phyloP scores from a whole-genome alignment of 1,284 basidiomycete genomes.

The Xerocomus amazonicus region DNA sequence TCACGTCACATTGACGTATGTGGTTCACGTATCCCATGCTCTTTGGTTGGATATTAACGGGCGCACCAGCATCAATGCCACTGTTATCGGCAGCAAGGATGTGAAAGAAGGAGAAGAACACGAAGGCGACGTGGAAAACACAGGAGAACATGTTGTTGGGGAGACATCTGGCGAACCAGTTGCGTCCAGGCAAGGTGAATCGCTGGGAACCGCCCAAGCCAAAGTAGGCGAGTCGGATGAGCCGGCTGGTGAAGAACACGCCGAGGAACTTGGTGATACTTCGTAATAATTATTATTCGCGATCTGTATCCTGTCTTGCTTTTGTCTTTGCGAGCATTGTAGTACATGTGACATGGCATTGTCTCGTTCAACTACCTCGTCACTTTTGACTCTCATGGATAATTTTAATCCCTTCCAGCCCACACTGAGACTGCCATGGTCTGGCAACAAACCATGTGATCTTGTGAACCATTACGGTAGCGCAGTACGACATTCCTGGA shows the following conservation, averaged over 20 bases:
- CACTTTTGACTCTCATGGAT: background rate
- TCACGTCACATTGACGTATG: slow-evolving; percentile 72
- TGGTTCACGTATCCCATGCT: slow-evolving; percentile 16
- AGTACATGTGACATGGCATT: too few relatives aligned
- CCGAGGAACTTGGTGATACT: slow-evolving; percentile 15
- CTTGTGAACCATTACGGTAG: background rate
- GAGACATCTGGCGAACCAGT: slow-evolving; percentile 17
- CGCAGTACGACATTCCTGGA: background rate
- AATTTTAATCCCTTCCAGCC: too few relatives aligned
- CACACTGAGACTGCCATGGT: too few relatives aligned
- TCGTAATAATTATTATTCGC: slow-evolving; percentile 10
- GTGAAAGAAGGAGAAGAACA: slow-evolving; percentile 38
- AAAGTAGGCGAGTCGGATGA: slow-evolving; percentile 20
- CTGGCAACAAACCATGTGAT: background rate
- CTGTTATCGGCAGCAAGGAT: slow-evolving; percentile 70
- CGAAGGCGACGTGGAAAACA: slow-evolving; percentile 20
- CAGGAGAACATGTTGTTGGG: slow-evolving; percentile 18
- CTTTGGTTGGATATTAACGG: slow-evolving; percentile 5
- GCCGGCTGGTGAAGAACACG: slow-evolving; percentile 16
- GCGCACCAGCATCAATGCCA: slow-evolving; percentile 63
- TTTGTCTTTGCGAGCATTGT: too few relatives aligned
- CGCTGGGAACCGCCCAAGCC: slow-evolving; percentile 3
- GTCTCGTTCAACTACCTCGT: slow-evolving; percentile 4
- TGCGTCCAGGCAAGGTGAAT: slow-evolving; percentile 12
- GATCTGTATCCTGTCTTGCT: slow-evolving; percentile 3